Base-by-base conservation (phyloP, 2,329 filamentous ascomycete genomes). In the Arthroderma sp. region DNA sequence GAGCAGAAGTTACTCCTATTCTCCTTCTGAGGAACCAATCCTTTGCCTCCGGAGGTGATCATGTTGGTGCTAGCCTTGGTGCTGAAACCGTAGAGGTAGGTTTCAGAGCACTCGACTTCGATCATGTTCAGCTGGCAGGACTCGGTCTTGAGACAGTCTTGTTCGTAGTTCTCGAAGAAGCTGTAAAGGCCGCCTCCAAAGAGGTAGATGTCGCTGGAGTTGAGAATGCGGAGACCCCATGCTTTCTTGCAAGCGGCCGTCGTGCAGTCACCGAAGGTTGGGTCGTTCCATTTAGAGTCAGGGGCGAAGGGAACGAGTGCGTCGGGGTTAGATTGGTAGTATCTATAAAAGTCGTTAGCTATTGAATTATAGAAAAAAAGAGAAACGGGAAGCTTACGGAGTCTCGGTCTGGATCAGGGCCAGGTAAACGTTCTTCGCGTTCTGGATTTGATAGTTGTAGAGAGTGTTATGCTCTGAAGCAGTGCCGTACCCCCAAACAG, bases 371-470 rank as follows among this genome's bases (percentile, higher is more conserved):
- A 39, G 2, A 28, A n/a, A 56, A 56, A 2, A 41, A 41, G 13
- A 52, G 41, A 17, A 31, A 38, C 7, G 37, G 21, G n/a, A 31
- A 5, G 86, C 55, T 85, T 82, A n/a, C 60, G 90, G 87, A 4
- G 90, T 95, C 74, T 96, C 91, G 2, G 87, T 88, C 74, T 96
- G 91, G 65, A 95, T 88, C 54, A 88, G 75, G 9, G 81, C 84
- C 79, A 94, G 85, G 76, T 86, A 95, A 61, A 95, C 79, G 67
- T 91, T 86, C 66, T 82, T 78, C 1, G 90, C 88, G 61, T 85
- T 84, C 67, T 80, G 76, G 66, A 96, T 76, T 72, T 95, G 87
- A 76, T 95, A 95, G 76, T 96, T 91, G 73, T 84, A 84, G 8
- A 82, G 70, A 61, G 77, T 74, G 65, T 75, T 76, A 67, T 84